Base-by-base conservation (phyloP, 192 early-diverging fungal genomes). In the Irineochytrium annulatum region DNA sequence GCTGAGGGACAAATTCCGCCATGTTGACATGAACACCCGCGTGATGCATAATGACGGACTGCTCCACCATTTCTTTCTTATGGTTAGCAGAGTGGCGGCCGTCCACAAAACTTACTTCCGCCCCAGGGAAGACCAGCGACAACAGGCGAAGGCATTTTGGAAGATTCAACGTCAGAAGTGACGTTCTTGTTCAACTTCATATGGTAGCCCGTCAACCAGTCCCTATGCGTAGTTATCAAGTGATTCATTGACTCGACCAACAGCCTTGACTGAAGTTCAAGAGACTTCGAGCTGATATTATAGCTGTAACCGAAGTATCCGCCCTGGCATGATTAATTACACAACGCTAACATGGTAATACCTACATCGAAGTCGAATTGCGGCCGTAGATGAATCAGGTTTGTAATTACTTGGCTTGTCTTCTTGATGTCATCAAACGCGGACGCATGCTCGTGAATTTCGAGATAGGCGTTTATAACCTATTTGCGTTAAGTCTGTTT, bases 391-490 rank as follows among this genome's bases (percentile, higher is more conserved):
- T 71, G 58, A n/a, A 73, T 49, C 2, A 80, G 19, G 44, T 78
- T 62, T 5, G 66, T 67, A 5, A 82, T 68, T 2, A 76, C 58
- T 57, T 82, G 80, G 1, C 58, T 55, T 5, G 75, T 27, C 43
- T 67, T 57, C 24, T 54, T 44, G n/a, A 74, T 69, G 33, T 53
- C 43, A 6, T 45, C 46, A 11, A 43, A 34, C 35, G 61, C 60
- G 3, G n/a, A 17, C 4, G 62, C 63, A 46, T 82, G 71, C 57
- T 82, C 80, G 54, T 67, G 77, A 5, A 64, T 61, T 46, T 82
- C 80, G 58, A 82, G 22, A 62, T 79, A 82, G 17, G 34, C 37
- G 39, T 80, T 80, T 19, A 76, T 53, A 20, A 65, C 39, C 77
- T 79, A 43, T 17, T 8, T 3, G 22, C 5, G 24, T 46, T 65